phyloP scores from a whole-genome alignment of 2,329 filamentous ascomycete genomes.

The Trichoderma sp. region DNA sequence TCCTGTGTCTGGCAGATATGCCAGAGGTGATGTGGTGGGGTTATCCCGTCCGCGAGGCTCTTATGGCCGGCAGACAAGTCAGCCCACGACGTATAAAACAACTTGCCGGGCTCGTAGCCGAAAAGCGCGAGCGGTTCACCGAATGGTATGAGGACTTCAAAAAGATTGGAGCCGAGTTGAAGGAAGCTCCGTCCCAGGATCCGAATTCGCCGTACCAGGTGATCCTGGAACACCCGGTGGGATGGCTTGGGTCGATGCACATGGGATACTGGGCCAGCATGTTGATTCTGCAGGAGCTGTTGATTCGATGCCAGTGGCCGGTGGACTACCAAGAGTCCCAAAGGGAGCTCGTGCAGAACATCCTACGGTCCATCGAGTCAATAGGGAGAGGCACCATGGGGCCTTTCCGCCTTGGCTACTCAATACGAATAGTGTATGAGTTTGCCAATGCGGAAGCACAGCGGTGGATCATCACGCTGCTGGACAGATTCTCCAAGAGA shows the following conservation, averaged over 20 bases:
- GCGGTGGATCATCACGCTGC: conserved; percentile 38
- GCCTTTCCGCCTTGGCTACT: conserved; percentile 42
- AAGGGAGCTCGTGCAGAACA: conserved; percentile 35
- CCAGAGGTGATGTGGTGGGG: conserved; percentile 38
- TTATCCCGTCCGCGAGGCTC: conserved; percentile 29
- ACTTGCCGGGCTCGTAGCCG: conserved; percentile 34
- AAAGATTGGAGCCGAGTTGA: conserved; percentile 31
- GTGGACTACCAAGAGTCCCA: conserved; percentile 34
- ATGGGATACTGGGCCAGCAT: conserved; percentile 44
- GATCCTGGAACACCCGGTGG: conserved; percentile 37
- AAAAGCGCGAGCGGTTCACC: conserved; percentile 36
- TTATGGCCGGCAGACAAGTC: conserved; percentile 33
- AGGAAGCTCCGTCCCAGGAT: conserved; percentile 36
- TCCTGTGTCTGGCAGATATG: conserved; percentile 39
- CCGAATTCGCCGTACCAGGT: conserved; percentile 38
- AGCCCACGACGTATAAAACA: conserved; percentile 35
- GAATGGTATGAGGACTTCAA: conserved; percentile 39
- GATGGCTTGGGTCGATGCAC: conserved; percentile 41
- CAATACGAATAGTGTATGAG: conserved; percentile 44
- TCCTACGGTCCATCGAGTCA: conserved; percentile 43
- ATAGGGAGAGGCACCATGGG: conserved; percentile 43
- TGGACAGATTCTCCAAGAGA: conserved; percentile 36
- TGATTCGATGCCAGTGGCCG: conserved; percentile 38
- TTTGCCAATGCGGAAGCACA: conserved; percentile 40
- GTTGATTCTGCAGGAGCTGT: conserved; percentile 43